phyloP scores from a whole-genome alignment of 495 filamentous ascomycete species.

The Aspergillus incahuasiensis region DNA sequence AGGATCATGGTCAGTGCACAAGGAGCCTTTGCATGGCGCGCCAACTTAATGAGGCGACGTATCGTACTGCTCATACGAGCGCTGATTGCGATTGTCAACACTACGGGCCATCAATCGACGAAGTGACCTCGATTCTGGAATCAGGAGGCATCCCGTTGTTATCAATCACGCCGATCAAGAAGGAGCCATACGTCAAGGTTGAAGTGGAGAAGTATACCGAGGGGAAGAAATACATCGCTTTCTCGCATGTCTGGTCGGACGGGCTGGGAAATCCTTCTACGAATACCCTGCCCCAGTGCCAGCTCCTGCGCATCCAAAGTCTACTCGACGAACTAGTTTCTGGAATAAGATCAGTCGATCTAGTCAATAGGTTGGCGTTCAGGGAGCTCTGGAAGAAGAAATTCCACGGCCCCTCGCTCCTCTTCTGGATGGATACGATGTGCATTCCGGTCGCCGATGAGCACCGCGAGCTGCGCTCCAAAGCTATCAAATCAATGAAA shows the following conservation, averaged over 20 bases:
- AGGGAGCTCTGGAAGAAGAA: conserved; percentile 4
- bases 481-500: conserved; percentile 4
- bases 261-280: conserved; percentile 3
- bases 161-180: neutral
- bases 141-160: neutral
- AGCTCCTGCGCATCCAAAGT: neutral
- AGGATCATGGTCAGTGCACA: neutral
- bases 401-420: conserved; percentile 2
- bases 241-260: conserved; percentile 6
- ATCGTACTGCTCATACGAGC: conserved; percentile 1
- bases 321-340: neutral
- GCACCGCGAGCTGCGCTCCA: neutral
- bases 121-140: neutral
- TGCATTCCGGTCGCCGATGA: conserved; percentile 2
- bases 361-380: conserved; percentile 3
- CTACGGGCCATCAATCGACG: neutral
- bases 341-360: neutral
- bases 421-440: conserved; percentile 8
- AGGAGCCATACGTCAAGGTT: neutral
- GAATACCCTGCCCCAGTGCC: conserved; percentile 1
- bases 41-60: conserved; percentile 4
- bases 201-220: neutral
- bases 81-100: neutral
- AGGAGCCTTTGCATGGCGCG: neutral
- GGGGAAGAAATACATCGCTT: conserved; percentile 4